A percentile compares a stretch with the other conserved stretches of the same genome.
Evolutionary conservation across 2,329 filamentous ascomycete species (phyloP).

Genomic region (Orbilia ellipsospora): DNA sequence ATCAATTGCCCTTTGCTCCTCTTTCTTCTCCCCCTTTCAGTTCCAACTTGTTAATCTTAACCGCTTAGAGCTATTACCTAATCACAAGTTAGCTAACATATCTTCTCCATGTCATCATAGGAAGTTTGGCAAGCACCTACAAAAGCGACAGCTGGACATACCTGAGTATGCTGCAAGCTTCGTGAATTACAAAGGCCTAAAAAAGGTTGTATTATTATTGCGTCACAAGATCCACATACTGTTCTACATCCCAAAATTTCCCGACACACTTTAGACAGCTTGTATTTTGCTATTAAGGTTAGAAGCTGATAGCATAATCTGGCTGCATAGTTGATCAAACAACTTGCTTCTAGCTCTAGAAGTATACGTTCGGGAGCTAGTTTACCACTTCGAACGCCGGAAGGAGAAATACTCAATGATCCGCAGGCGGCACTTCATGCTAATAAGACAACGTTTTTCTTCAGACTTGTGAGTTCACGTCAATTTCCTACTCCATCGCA

Average conservation of each 20-base stretch:
- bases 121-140: constrained; percentile 99
- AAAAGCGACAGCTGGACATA: constrained; percentile 98
- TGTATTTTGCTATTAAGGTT: neutral
- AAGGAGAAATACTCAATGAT: constrained; percentile 65
- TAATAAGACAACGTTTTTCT: constrained; percentile 99
- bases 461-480: constrained; percentile 78
- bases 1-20: constrained; percentile 19
- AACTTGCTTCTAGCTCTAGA: constrained; percentile 52
- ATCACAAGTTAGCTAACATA: constrained; percentile 21
- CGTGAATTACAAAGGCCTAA: constrained; percentile 98
- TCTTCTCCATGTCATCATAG: constrained; percentile 65
- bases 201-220: constrained; percentile 75
- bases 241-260: no score
- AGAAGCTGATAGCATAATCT: constrained; percentile 30
- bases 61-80: neutral
- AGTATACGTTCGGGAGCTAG: constrained; percentile 48
- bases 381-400: constrained; percentile 46
- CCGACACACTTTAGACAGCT: no score
- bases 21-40: neutral
- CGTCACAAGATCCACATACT: neutral
- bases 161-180: constrained; percentile 99
- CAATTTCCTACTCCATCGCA: neutral
- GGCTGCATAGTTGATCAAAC: constrained; percentile 47
- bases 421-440: constrained; percentile 91
- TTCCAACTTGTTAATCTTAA: constrained; percentile 34